Percentiles rank a stretch among this genome's conserved stretches.
phyloP scores from a whole-genome alignment of 1,284 basidiomycete genomes.

The Termitomyces sp. region DNA sequence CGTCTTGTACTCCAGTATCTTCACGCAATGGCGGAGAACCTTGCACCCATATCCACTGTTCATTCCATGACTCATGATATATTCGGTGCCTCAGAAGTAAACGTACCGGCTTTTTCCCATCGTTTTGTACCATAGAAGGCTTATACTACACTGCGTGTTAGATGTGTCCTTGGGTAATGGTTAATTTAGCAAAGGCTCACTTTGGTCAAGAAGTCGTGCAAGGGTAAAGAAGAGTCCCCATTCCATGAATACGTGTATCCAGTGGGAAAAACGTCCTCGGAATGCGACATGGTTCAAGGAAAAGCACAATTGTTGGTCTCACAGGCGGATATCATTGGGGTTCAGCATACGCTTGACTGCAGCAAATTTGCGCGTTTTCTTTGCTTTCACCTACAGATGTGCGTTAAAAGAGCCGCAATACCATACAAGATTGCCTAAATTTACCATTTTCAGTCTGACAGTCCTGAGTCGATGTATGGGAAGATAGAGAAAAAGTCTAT shows the following conservation, averaged over 20 bases:
- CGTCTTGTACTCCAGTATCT: conserved; percentile 28
- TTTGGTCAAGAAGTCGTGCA: conserved; percentile 46
- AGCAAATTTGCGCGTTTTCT: conserved; percentile 94
- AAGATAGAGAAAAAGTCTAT: not conserved
- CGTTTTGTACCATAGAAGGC: conserved; percentile 71
- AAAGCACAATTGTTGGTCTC: conserved; percentile 27
- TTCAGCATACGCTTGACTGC: conserved; percentile 93
- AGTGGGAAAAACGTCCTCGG: conserved; percentile 28
- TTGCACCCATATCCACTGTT: conserved; percentile 66
- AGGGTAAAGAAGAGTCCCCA: conserved; percentile 30
- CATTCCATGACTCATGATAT: not conserved
- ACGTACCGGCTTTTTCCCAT: conserved; percentile 66
- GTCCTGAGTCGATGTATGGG: not conserved
- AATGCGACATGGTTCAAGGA: conserved; percentile 16
- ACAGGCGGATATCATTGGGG: conserved; percentile 93
- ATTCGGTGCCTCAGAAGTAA: not conserved
- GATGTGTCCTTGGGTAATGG: not conserved
- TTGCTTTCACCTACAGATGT: conserved; percentile 74
- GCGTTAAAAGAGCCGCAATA: not conserved
- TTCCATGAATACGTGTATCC: conserved; percentile 45
- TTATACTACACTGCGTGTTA: conserved; percentile 43
- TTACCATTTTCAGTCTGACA: conserved; percentile 1
- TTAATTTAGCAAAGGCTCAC: conserved; percentile 23
- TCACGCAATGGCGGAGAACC: conserved; percentile 26
- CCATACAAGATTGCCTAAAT: not conserved